Conservation (phyloP, 1,139 yeast genomes). For the Candida sanyaensis region DNA sequence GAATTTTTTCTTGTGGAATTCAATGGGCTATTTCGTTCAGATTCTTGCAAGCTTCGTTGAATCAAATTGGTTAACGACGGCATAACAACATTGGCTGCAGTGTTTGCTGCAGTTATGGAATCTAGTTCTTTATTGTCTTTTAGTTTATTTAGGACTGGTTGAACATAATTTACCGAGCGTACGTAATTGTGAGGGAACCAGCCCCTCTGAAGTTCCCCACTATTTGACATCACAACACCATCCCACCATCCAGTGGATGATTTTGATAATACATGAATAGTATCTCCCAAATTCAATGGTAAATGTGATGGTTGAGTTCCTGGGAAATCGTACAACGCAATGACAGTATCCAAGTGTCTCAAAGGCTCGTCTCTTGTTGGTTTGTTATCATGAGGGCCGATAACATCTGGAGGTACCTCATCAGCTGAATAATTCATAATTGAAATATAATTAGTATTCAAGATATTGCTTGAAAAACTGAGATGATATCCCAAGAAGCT, state of each 20-base stretch:
- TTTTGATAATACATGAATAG: constrained; percentile 52
- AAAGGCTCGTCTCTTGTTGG: constrained; percentile 25
- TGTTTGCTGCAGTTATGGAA: constrained; percentile 49
- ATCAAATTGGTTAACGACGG: constrained; percentile 45
- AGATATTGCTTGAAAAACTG: not conserved
- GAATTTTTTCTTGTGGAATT: constrained; percentile 45
- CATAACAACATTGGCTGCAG: constrained; percentile 51
- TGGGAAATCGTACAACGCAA: constrained; percentile 53
- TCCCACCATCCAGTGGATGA: constrained; percentile 77
- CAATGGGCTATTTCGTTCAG: constrained; percentile 32
- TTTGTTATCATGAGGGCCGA: constrained; percentile 30
- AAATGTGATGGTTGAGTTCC: constrained; percentile 49
- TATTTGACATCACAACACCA: constrained; percentile 49
- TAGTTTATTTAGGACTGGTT: constrained; percentile 44
- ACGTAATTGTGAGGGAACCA: constrained; percentile 75
- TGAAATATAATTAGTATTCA: not conserved
- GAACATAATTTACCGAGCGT: constrained; percentile 48
- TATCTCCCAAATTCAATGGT: constrained; percentile 51
- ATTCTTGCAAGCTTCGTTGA: constrained; percentile 37
- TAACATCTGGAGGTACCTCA: constrained; percentile 44
- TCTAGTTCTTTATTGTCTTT: constrained; percentile 46
- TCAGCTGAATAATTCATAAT: constrained; percentile 18
- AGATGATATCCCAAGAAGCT: no score
- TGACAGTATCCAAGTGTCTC: constrained; percentile 49
- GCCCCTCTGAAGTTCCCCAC: constrained; percentile 56